These are phyloP conservation scores for Cladophialophora immunda DNA, from an alignment of 2,329 filamentous ascomycete species.

Conservation along the genomic window DNA sequence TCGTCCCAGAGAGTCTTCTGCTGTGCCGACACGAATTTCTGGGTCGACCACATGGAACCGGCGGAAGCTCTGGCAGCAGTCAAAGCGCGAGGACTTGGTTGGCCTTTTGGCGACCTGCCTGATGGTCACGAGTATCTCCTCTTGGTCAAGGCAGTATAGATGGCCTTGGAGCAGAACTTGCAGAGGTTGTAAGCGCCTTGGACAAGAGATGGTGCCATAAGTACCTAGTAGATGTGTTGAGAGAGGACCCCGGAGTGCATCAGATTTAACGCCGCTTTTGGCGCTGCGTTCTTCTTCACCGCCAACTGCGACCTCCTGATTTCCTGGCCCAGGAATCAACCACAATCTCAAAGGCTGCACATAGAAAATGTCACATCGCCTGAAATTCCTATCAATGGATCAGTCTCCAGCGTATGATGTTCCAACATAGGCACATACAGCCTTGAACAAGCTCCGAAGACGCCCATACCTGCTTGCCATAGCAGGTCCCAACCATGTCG, in stretches of 20 bases:
- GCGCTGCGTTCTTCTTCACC: not conserved
- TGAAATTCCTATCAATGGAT: not conserved
- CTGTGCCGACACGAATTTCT: conserved; percentile 24
- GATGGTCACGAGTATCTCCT: conserved; percentile 17
- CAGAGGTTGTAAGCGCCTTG: not conserved
- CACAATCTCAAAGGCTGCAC: not conserved
- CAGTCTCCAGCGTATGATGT: not conserved
- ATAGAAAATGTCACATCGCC: not conserved
- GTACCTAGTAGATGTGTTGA: not conserved
- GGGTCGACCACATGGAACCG: conserved; percentile 20
- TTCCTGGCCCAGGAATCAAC: not conserved
- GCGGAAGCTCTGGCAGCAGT: not conserved
- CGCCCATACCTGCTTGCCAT: not conserved
- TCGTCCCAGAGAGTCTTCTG: conserved; percentile 5
- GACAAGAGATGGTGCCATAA: not conserved
- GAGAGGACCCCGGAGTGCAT: not conserved
- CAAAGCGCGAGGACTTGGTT: conserved; percentile 12
- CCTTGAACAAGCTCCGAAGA: not conserved
- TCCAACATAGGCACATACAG: not conserved
- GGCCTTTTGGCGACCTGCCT: conserved; percentile 21
- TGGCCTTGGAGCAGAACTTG: not conserved
- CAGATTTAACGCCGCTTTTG: conserved; percentile 5
- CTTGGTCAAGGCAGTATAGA: conserved; percentile 10
- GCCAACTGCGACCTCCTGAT: not conserved
- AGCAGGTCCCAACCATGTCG: not conserved